A percentile compares a stretch with the other conserved stretches of the same genome.
These are phyloP conservation scores for Aureobasidium sp. DNA, from an alignment of 2,329 filamentous ascomycete species.

Conservation along the genomic window DNA sequence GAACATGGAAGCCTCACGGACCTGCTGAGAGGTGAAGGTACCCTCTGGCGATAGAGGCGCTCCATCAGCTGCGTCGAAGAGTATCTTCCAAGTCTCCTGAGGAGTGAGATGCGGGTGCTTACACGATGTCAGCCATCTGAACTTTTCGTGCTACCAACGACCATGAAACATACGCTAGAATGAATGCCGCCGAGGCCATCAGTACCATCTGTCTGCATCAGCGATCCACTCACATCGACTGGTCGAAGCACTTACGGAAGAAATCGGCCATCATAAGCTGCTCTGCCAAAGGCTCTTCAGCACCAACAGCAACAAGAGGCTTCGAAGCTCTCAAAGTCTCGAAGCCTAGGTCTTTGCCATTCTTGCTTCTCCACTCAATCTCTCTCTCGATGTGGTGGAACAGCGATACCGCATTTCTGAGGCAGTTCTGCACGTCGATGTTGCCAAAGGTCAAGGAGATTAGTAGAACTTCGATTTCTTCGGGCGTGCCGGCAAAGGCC, in stretches of 20 bases:
- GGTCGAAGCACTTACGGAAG: conserved; percentile 60
- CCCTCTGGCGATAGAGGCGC: conserved; percentile 17
- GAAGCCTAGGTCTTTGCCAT: conserved; percentile 63
- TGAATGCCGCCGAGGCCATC: conserved; percentile 45
- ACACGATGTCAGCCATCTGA: background rate
- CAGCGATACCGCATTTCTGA: conserved; percentile 80
- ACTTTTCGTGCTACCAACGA: background rate
- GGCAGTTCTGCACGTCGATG: conserved; percentile 75
- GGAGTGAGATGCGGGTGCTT: conserved; percentile 44
- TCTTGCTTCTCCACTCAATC: conserved; percentile 68
- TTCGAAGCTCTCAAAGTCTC: conserved; percentile 63
- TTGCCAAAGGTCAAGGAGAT: conserved; percentile 93
- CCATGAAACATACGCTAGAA: conserved; percentile 30
- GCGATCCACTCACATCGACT: background rate
- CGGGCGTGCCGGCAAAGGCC: conserved; percentile 70
- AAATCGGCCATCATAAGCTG: conserved; percentile 63
- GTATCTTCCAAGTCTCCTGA: conserved; percentile 40
- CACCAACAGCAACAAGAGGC: conserved; percentile 70
- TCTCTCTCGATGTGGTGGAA: conserved; percentile 92
- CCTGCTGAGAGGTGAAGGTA: conserved; percentile 29
- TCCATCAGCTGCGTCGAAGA: conserved; percentile 34
- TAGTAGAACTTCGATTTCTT: conserved; percentile 79
- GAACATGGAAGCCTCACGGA: conserved; percentile 48
- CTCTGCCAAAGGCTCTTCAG: conserved; percentile 77
- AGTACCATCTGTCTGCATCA: conserved; percentile 33